Evolutionary conservation across 2,329 filamentous ascomycete species (phyloP).

Genomic region (Alternaria viburni): DNA sequence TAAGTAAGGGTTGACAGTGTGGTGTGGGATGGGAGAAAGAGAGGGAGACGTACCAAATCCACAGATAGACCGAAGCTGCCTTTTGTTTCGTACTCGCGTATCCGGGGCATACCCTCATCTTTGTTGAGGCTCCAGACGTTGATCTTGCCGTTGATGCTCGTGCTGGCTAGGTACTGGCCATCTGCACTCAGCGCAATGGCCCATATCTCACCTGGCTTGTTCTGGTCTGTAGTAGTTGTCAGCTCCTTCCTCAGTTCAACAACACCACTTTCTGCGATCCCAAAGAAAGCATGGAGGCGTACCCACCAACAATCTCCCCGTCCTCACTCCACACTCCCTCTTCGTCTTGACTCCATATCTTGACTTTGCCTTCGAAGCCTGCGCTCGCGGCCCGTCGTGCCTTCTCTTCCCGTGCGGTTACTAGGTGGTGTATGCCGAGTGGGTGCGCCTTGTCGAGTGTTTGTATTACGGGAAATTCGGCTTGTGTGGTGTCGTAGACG

Average conservation of each 20-base stretch:
- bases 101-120: constrained; percentile 64
- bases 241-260: constrained; percentile 2
- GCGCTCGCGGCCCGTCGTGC: constrained; percentile 72
- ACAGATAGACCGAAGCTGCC: constrained; percentile 91
- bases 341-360: constrained; percentile 73
- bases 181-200: constrained; percentile 84
- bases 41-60: constrained; percentile 65
- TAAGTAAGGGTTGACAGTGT: not conserved
- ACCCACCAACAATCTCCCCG: constrained; percentile 53
- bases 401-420: constrained; percentile 70
- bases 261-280: not conserved
- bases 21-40: not conserved
- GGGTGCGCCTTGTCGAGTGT: constrained; percentile 81
- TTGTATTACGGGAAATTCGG: constrained; percentile 79
- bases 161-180: constrained; percentile 83
- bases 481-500: constrained; percentile 74
- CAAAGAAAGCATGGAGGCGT: constrained; percentile 30
- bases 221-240: constrained; percentile 50
- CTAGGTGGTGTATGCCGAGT: constrained; percentile 89
- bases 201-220: constrained; percentile 78
- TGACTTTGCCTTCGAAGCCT: constrained; percentile 88
- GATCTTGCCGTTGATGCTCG: constrained; percentile 84
- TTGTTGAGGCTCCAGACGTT: constrained; percentile 79
- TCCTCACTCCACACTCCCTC: constrained; percentile 61
- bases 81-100: constrained; percentile 87